Percentiles rank a stretch among this genome's conserved stretches.
phyloP scores from a whole-genome alignment of 2,329 filamentous ascomycete species.

The Curvularia verruculosa region DNA sequence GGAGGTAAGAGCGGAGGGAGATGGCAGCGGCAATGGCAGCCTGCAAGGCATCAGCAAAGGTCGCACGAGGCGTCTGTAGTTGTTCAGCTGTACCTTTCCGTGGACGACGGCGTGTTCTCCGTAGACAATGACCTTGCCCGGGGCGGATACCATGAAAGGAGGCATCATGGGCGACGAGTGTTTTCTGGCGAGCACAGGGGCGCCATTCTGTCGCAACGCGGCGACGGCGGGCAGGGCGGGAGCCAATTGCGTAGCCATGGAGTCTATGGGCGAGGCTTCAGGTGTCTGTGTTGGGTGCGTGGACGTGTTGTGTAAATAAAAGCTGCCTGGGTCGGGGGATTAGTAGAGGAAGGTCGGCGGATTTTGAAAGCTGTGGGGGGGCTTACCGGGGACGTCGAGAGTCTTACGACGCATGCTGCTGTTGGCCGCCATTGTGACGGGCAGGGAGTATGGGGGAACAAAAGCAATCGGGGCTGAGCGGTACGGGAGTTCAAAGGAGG shows the following conservation, averaged over 20 bases:
- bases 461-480: neutral
- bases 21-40: conserved; percentile 94
- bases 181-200: conserved; percentile 36
- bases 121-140: conserved; percentile 97
- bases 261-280: conserved; percentile 35
- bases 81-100: conserved; percentile 71
- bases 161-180: conserved; percentile 71
- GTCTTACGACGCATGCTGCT: conserved; percentile 33
- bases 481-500: conserved; percentile 18
- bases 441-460: neutral
- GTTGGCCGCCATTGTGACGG: conserved; percentile 32
- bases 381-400: conserved; percentile 32
- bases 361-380: neutral
- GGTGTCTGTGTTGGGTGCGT: conserved; percentile 38
- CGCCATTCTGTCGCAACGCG: conserved; percentile 16
- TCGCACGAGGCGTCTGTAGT: neutral
- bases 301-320: conserved; percentile 31
- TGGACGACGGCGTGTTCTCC: conserved; percentile 98
- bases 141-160: conserved; percentile 96
- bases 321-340: conserved; percentile 24
- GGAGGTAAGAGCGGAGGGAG: conserved; percentile 92
- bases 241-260: conserved; percentile 38
- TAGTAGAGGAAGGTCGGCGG: conserved; percentile 16
- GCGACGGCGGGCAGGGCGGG: conserved; percentile 27
- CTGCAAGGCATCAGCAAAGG: conserved; percentile 52